Evolutionary conservation across 805 yeast genomes (phyloP).

Genomic region (Jamesozyma gamospora): DNA sequence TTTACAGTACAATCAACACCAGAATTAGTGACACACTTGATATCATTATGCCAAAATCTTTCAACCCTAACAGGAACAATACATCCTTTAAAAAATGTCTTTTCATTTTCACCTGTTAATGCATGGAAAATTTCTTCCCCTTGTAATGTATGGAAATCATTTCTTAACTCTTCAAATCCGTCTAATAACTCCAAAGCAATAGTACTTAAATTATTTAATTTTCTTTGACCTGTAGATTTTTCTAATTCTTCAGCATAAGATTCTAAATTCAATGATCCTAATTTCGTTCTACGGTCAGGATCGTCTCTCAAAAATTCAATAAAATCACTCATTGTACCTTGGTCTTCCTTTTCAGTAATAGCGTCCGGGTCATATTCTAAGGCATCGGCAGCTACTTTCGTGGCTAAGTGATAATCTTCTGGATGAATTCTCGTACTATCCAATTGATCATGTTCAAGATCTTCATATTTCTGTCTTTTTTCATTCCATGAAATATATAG

Average conservation of each 20-base stretch:
- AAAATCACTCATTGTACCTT: conserved; percentile 32
- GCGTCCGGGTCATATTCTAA: conserved; percentile 93
- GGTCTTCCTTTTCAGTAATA: conserved; percentile 45
- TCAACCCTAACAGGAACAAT: conserved; percentile 70
- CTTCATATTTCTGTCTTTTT: conserved; percentile 33
- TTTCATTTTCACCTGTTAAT: conserved; percentile 77
- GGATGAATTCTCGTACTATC: conserved; percentile 97
- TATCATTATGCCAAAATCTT: conserved; percentile 34
- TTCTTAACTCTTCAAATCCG: conserved; percentile 80
- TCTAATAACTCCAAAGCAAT: conserved; percentile 61
- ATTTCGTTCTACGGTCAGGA: conserved; percentile 64
- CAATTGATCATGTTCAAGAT: conserved; percentile 63
- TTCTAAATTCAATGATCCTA: conserved; percentile 79
- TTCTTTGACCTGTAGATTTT: conserved; percentile 33
- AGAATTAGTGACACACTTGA: conserved; percentile 42
- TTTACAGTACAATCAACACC: conserved; percentile 53
- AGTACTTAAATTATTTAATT: conserved; percentile 27
- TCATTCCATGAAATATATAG: conserved; percentile 62
- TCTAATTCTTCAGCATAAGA: conserved; percentile 88
- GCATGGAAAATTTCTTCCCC: conserved; percentile 72
- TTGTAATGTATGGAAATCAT: conserved; percentile 53
- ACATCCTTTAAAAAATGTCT: conserved; percentile 55
- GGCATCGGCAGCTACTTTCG: conserved; percentile 98
- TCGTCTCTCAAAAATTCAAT: conserved; percentile 47
- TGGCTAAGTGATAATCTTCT: conserved; percentile 91